phyloP scores from a whole-genome alignment of 108 stramenopile genomes.

The Ochromonas danica region DNA sequence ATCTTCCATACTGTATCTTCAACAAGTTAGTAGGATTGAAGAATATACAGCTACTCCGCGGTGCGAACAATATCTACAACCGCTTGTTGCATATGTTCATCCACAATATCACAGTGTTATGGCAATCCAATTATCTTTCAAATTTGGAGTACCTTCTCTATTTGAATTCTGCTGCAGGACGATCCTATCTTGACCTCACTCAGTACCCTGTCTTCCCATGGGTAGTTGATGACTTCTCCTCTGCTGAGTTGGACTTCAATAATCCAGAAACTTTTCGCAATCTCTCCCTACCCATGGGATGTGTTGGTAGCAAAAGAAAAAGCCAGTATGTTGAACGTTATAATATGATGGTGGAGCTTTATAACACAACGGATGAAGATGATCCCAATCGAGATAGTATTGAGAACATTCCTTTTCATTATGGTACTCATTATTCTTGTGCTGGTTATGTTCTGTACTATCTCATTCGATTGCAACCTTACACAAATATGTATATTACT shows the following conservation, averaged over 20 bases:
- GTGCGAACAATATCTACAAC: not conserved
- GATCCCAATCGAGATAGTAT: conserved; percentile 18
- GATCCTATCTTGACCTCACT: conserved; percentile 39
- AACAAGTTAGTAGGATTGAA: conserved; percentile 23
- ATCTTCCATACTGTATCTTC: conserved; percentile 2
- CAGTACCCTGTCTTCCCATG: conserved; percentile 94
- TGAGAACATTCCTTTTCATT: conserved; percentile 62
- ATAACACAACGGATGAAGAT: conserved; percentile 35
- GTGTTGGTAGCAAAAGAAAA: conserved; percentile 49
- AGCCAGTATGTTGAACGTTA: conserved; percentile 46
- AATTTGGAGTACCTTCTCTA: conserved; percentile 32
- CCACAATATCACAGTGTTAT: not conserved
- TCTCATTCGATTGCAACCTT: conserved; percentile 20
- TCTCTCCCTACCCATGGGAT: conserved; percentile 87
- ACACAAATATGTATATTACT: conserved; percentile 34
- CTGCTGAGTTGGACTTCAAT: conserved; percentile 68
- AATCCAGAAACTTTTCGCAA: conserved; percentile 79
- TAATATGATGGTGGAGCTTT: conserved; percentile 15
- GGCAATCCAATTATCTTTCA: not conserved
- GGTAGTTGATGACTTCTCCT: conserved; percentile 80
- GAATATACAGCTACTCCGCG: conserved; percentile 17
- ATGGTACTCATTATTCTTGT: conserved; percentile 91
- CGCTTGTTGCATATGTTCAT: conserved; percentile 18
- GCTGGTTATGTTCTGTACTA: conserved; percentile 64
- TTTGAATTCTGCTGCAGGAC: conserved; percentile 6